These are phyloP conservation scores for Phytophthora agathidicida DNA, from an alignment of 352 stramenopile species.

Conservation along the genomic window DNA sequence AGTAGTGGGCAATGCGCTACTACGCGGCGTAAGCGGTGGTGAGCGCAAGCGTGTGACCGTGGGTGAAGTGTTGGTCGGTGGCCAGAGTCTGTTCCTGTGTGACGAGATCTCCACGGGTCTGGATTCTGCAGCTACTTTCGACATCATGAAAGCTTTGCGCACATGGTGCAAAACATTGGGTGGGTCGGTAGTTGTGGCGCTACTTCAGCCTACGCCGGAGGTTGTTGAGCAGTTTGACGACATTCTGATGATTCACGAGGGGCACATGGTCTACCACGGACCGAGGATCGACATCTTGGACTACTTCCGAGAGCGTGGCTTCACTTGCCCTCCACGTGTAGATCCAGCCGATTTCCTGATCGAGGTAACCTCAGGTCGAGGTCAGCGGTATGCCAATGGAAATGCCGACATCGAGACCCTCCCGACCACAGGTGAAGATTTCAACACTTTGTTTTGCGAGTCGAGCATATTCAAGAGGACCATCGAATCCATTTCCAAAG, in stretches of 20 bases:
- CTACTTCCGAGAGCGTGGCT: conserved; percentile 89
- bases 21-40: conserved; percentile 91
- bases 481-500: conserved; percentile 48
- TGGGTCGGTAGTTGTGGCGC: conserved; percentile 42
- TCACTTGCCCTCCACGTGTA: conserved; percentile 62
- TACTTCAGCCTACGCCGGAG: conserved; percentile 80
- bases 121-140: conserved; percentile 58
- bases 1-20: conserved; percentile 88
- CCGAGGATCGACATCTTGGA: conserved; percentile 62
- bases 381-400: conserved; percentile 48
- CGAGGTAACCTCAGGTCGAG: conserved; percentile 71
- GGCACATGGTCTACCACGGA: conserved; percentile 94
- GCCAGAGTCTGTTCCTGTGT: conserved; percentile 72
- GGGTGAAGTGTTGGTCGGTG: conserved; percentile 55
- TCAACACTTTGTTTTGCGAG: conserved; percentile 60
- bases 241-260: conserved; percentile 93
- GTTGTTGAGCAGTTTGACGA: conserved; percentile 96
- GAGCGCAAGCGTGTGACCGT: conserved; percentile 89
- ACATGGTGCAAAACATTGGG: conserved; percentile 46
- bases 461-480: conserved; percentile 61
- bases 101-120: conserved; percentile 78
- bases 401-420: conserved; percentile 32
- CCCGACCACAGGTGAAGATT: conserved; percentile 42
- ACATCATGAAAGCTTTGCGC: conserved; percentile 61
- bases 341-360: conserved; percentile 75